Evolutionary conservation across 116 monocot genomes (phyloP), one percentile per base, ranked within the genome.

Genomic region (Zostera marina): DNA sequence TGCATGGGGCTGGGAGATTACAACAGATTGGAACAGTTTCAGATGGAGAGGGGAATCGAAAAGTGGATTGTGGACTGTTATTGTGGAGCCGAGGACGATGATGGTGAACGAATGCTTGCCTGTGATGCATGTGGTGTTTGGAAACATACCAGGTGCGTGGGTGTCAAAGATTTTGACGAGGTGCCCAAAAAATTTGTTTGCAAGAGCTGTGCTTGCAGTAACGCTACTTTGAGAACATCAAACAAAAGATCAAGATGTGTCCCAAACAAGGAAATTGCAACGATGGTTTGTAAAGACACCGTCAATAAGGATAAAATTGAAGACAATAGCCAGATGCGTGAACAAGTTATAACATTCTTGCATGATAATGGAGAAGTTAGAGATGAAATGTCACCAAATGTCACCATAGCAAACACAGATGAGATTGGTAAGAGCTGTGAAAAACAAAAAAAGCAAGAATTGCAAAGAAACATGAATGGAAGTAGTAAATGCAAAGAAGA

Each of bases 61-160:
- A 82, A 66, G 44, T 91, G 91, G 91, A 75, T 56, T 12, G 85
- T 91, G 11, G 79, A 91, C 14, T 85, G 85, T 47, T 11, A 42
- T 1, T 91, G 91, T 63, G 91, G 91, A 13, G 85, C 86, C 17
- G 66, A 66, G 58, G 91, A 91, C 41, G 91, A 91, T 26, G 85
- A 85, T 43, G 85, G 85, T 5, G 88, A 88, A 64, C 74, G 94
- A 56, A 88, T 94, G 94, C 12, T 94, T 57, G 84, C 88, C 2
- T 85, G 94, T 59, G 94, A 94, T 59, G 53, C 21, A 0, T 94
- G 88, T 54, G 82, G 80, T 2, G 80, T 82, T 15, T 94, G 88
- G 88, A 77, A 77, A 55, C 94, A 94, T 60, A 94, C 94, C 1
- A 78, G 94, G 40, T 94, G 94, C 49, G 51, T 64, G 3, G 88